Base-by-base conservation (phyloP, 257 asterid species). In the Anisodus acutangulus region DNA sequence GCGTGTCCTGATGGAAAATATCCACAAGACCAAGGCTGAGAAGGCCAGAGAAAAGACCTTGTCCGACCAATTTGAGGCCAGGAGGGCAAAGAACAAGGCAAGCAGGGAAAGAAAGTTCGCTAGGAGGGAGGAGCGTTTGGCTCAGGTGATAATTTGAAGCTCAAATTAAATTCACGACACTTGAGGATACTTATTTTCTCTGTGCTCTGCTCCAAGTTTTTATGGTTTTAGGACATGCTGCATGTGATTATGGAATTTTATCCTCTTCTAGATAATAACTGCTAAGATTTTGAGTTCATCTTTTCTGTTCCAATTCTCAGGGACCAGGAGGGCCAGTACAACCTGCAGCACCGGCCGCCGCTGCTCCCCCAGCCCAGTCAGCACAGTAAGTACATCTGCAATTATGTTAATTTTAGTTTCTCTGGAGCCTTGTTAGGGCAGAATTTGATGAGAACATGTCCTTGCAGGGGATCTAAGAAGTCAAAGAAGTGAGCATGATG, bases 381-480 rank as follows among this genome's bases (percentile, higher is more conserved):
- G 43, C 83, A 3, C 86, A 78, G 86, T 84, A 76, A 84, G 86
- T 84, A 4, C 19, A 10, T 69, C 35, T 16, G 17, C 54, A 7
- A 22, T 47, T 49, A 26, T 78, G 6, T 53, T 51, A 7, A 8
- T 3, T 35, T 37, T 13, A 26, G 13, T 16, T 49, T 76, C 45
- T 9, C 70, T 76, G 13, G 41, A n/a, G 13, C 54, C 11, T 39
- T 47, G 16, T 63, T 78, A 47, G 67, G 16, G 35, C 47, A 8
- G 3, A 31, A 31, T 78, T 8, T 78, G 81, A 78, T 53, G 49
- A 60, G 70, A 45, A 6, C 11, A 60, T 49, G 8, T 67, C 80
- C 26, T 43, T 78, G 78, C 86, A 84, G 86, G 83, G 83, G 72
- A 31, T 58, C 64, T 49, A 84, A 84, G 79, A 84, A 84, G 49